Conservation (phyloP, 441 rosid species). For the Bocquillonia castaneifolia region DNA sequence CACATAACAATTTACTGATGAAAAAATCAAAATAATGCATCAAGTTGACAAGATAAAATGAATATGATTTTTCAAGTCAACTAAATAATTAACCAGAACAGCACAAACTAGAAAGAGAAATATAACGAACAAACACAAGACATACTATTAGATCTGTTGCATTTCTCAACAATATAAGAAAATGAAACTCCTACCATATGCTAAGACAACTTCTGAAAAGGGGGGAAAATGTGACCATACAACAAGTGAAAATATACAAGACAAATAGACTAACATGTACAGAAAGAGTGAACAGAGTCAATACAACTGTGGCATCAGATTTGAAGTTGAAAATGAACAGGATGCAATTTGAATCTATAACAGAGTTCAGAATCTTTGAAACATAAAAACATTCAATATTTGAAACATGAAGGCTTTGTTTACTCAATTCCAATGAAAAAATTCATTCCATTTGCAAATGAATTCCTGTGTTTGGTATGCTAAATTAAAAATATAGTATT, state of each 20-base stretch:
- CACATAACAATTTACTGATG: conserved; percentile 13
- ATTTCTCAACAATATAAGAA: neutral
- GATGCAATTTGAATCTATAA: too few relatives aligned
- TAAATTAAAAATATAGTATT: too few relatives aligned
- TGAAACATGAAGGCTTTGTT: too few relatives aligned
- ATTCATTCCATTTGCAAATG: too few relatives aligned
- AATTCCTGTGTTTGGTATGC: too few relatives aligned
- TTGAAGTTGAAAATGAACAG: too few relatives aligned
- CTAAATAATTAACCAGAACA: neutral
- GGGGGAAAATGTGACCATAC: neutral
- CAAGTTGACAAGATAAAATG: neutral
- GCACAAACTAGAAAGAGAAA: neutral
- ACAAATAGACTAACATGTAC: too few relatives aligned
- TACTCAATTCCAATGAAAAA: too few relatives aligned
- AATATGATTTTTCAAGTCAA: neutral
- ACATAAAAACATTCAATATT: too few relatives aligned
- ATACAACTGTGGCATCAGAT: too few relatives aligned
- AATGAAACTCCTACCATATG: neutral
- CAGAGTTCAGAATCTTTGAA: too few relatives aligned
- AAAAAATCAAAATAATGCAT: neutral
- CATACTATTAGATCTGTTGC: neutral
- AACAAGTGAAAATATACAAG: neutral
- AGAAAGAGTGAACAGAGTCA: too few relatives aligned
- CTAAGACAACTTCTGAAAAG: neutral
- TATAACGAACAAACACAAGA: neutral